Conservation (phyloP, 306 rosid genomes). For the Fragaria vesca region DNA sequence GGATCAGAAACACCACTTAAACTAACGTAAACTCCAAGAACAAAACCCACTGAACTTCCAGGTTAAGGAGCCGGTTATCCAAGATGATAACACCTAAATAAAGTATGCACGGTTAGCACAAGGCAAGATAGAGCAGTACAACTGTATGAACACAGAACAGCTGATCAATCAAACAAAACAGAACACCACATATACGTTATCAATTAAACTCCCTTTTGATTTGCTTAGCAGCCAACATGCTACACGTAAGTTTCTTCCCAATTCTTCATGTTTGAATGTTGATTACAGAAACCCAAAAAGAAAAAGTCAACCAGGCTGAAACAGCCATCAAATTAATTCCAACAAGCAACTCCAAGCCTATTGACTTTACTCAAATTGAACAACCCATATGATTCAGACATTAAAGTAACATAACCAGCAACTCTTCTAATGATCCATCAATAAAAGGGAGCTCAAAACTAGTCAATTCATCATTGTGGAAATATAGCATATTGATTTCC, state of each 20-base stretch:
- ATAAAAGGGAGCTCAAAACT: neutral
- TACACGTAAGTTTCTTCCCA: neutral
- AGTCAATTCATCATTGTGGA: slow-evolving; percentile 12
- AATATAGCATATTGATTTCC: neutral
- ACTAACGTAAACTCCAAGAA: neutral
- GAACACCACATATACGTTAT: neutral
- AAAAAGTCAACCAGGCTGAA: slow-evolving; percentile 31
- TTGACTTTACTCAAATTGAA: neutral
- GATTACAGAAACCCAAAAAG: neutral
- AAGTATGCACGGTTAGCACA: neutral
- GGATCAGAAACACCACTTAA: neutral
- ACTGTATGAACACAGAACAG: neutral
- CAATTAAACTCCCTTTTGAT: neutral
- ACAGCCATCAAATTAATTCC: neutral
- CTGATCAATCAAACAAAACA: neutral
- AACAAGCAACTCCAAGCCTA: neutral
- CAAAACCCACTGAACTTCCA: slow-evolving; percentile 8
- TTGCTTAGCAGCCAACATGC: neutral
- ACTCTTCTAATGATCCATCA: neutral
- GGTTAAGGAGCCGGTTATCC: neutral
- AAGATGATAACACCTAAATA: slow-evolving; percentile 11
- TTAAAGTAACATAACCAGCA: slow-evolving; percentile 4
- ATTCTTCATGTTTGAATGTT: neutral
- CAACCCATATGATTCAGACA: neutral
- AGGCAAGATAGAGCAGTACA: neutral